Percentiles rank a stretch among this genome's conserved stretches.
These are phyloP conservation scores for Candida sp. DNA, from an alignment of 1,139 yeast species.

Conservation along the genomic window DNA sequence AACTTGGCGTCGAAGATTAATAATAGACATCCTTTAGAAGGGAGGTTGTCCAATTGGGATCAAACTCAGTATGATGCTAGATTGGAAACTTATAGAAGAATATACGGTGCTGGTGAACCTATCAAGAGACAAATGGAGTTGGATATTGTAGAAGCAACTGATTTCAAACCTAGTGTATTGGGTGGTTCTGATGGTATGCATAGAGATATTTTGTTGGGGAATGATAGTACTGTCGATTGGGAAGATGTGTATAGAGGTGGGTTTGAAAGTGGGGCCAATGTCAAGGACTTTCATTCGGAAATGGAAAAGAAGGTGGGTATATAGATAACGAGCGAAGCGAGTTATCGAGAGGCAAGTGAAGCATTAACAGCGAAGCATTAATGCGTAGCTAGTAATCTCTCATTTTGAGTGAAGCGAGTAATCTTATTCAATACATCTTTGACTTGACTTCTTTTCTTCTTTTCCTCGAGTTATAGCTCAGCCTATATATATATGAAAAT, in stretches of 20 bases:
- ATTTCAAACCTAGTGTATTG: slow-evolving; percentile 61
- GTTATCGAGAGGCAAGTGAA: not conserved
- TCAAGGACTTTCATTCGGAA: slow-evolving; percentile 62
- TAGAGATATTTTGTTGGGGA: slow-evolving; percentile 73
- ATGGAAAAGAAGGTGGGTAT: slow-evolving; percentile 67
- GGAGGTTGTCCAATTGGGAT: slow-evolving; percentile 78
- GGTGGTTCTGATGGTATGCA: slow-evolving; percentile 61
- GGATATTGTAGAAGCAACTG: slow-evolving; percentile 68
- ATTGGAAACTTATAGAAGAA: slow-evolving; percentile 74
- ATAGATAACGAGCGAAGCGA: slow-evolving; percentile 14
- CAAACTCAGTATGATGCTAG: slow-evolving; percentile 66
- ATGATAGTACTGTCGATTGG: slow-evolving; percentile 82
- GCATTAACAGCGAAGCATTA: too few relatives aligned
- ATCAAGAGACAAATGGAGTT: slow-evolving; percentile 87
- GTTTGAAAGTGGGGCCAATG: slow-evolving; percentile 36
- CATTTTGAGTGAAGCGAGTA: too few relatives aligned
- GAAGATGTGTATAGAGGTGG: slow-evolving; percentile 78
- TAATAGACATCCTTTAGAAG: slow-evolving; percentile 85
- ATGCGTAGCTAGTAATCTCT: too few relatives aligned
- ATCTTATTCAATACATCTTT: too few relatives aligned
- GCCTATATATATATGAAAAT: too few relatives aligned
- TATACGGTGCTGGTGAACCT: slow-evolving; percentile 94
- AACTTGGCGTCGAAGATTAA: slow-evolving; percentile 67
- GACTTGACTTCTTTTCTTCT: too few relatives aligned
- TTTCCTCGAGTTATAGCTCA: too few relatives aligned